phyloP scores from a whole-genome alignment of 2,329 filamentous ascomycete species.

The Arthrobotrys iridis region DNA sequence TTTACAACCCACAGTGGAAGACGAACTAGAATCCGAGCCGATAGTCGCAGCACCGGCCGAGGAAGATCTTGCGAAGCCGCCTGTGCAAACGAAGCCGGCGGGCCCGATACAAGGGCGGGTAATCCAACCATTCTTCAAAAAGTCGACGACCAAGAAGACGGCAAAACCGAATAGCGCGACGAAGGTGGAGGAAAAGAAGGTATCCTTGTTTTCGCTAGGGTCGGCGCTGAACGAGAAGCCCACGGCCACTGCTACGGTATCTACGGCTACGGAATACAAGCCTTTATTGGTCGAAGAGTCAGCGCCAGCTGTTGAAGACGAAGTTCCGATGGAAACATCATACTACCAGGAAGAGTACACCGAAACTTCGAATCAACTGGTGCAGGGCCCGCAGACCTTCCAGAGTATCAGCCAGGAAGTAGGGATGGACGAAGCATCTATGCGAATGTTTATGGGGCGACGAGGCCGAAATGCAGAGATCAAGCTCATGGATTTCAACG shows the following conservation, averaged over 20 bases:
- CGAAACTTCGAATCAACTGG: background rate
- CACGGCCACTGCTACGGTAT: background rate
- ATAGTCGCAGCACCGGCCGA: background rate
- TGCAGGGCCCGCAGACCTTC: conserved; percentile 63
- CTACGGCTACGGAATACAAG: conserved; percentile 55
- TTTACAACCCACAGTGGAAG: conserved; percentile 28
- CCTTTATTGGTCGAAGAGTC: conserved; percentile 56
- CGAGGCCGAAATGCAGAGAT: conserved; percentile 60
- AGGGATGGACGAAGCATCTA: conserved; percentile 70
- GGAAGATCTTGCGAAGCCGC: background rate
- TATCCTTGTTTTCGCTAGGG: conserved; percentile 49
- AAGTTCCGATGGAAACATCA: background rate
- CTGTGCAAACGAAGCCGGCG: conserved; percentile 19
- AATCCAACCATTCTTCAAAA: conserved; percentile 51
- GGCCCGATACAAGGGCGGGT: conserved; percentile 36
- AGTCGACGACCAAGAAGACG: conserved; percentile 22
- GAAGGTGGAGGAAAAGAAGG: conserved; percentile 40
- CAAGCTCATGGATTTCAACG: conserved; percentile 72
- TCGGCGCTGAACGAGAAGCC: conserved; percentile 36
- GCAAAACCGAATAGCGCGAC: background rate
- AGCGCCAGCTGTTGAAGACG: conserved; percentile 37
- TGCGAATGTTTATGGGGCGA: conserved; percentile 72
- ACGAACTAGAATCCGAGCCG: conserved; percentile 1
- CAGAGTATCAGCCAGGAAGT: conserved; percentile 70
- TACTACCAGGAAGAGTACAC: conserved; percentile 5